These are phyloP conservation scores for Boletus patriciae DNA, from an alignment of 768 basidiomycete genomes.

Conservation along the genomic window DNA sequence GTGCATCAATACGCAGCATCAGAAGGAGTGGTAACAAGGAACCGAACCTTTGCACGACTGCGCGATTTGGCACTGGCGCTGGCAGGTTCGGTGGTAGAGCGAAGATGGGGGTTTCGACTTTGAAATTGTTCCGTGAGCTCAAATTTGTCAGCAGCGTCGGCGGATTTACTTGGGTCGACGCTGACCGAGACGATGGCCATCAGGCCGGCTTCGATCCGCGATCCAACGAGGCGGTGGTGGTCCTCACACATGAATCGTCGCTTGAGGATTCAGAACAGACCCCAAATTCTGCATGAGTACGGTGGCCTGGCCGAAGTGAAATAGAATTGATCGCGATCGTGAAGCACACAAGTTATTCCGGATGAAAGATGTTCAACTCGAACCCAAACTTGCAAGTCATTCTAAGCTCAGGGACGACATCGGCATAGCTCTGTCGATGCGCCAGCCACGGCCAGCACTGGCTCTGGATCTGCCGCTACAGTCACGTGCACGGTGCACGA, in stretches of 20 bases:
- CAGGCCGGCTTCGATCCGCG: neutral
- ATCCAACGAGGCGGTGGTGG: constrained; percentile 21
- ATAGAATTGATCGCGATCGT: neutral
- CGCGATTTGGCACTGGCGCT: constrained; percentile 2
- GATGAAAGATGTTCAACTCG: neutral
- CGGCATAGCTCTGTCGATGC: no score
- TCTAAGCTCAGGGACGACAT: neutral
- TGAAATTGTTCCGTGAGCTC: neutral
- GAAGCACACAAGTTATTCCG: neutral
- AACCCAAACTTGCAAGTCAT: constrained; percentile 1
- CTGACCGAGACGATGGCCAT: constrained; percentile 1
- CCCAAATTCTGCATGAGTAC: constrained; percentile 5
- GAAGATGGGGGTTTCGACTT: neutral
- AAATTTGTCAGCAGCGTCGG: constrained; percentile 17
- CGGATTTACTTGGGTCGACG: no score
- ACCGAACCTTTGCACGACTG: constrained; percentile 5
- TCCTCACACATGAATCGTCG: constrained; percentile 3
- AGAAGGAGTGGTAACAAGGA: constrained; percentile 10
- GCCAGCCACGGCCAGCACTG: no score
- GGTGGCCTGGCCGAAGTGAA: constrained; percentile 2
- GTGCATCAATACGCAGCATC: constrained; percentile 25
- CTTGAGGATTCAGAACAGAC: constrained; percentile 4
- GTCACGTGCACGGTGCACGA: constrained; percentile 27
- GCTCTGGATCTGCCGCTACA: no score
- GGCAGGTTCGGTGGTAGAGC: neutral